Evolutionary conservation across 768 basidiomycete species (phyloP), one percentile per base, ranked within the genome.

Genomic region (Mycena floridula): DNA sequence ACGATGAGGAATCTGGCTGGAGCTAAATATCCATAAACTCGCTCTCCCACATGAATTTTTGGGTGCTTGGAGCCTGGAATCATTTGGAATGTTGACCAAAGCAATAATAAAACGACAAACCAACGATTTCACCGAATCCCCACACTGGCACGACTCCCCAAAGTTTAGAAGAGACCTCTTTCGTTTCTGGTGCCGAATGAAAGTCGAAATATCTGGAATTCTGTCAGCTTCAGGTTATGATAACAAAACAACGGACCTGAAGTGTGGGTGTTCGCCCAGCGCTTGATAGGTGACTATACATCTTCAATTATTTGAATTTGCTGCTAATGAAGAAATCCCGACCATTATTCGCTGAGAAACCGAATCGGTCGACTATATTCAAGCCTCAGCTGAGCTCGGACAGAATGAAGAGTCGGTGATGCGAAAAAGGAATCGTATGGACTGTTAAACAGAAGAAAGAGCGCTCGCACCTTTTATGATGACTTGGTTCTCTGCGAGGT

Each of bases 261-360:
- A 76, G 44, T 74, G 72, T 1, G 75, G 65, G 43, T 73, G 68
- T 44, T 76, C 75, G n/a, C 62, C 64, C 2, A 70, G 54, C 7
- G 75, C 71, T 53, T 85, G 81, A 56, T 85, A 85, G 13, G 84
- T 82, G 16, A 85, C n/a, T n/a, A n/a, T n/a, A n/a, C n/a, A n/a
- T n/a, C n/a, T n/a, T n/a, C n/a, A n/a, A n/a, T n/a, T n/a, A n/a
- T n/a, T n/a, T n/a, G n/a, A n/a, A n/a, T n/a, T n/a, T n/a, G n/a
- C n/a, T n/a, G n/a, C n/a, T n/a, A n/a, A n/a, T n/a, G n/a, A n/a
- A n/a, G n/a, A n/a, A n/a, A n/a, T n/a, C n/a, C n/a, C n/a, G n/a
- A n/a, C n/a, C 49, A 52, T 85, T 85, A 57, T 85, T 85, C 32
- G 82, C 73, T 23, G 81, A 82, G 58, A 80, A 85, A 3, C 83